Conservation (phyloP, 805 yeast species). For the Millerozyma miso region DNA sequence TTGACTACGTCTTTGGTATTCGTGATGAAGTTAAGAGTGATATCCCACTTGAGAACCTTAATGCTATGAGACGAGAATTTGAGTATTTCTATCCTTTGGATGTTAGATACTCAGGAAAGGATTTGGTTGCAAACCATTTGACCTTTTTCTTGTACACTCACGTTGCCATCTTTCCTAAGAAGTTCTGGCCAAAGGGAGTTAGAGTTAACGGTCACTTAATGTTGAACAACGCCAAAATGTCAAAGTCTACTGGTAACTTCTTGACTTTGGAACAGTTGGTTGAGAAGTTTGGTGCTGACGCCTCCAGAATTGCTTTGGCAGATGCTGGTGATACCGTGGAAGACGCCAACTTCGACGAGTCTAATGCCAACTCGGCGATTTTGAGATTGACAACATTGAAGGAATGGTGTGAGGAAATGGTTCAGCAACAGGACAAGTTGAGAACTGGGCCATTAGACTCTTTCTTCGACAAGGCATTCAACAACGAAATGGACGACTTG, state of each 20-base stretch:
- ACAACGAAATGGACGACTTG: conserved; percentile 85
- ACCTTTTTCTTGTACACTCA: conserved; percentile 93
- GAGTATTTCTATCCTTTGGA: conserved; percentile 97
- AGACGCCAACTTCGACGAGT: conserved; percentile 96
- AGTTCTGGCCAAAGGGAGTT: conserved; percentile 90
- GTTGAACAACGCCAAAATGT: conserved; percentile 96
- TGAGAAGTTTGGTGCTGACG: conserved; percentile 94
- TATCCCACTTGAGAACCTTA: conserved; percentile 64
- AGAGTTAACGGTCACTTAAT: conserved; percentile 94
- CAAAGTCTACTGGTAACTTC: conserved; percentile 96
- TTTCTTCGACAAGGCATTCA: conserved; percentile 86
- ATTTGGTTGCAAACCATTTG: conserved; percentile 93
- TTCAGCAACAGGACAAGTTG: conserved; percentile 47
- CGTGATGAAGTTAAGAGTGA: conserved; percentile 52
- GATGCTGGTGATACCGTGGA: conserved; percentile 98
- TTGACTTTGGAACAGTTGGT: conserved; percentile 82
- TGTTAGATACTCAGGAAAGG: conserved; percentile 90
- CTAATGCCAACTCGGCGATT: conserved; percentile 95
- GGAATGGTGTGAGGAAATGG: conserved; percentile 89
- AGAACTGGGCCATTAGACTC: conserved; percentile 45
- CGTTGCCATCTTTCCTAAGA: conserved; percentile 87
- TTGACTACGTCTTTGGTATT: conserved; percentile 83
- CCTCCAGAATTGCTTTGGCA: conserved; percentile 93
- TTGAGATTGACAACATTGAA: conserved; percentile 86
- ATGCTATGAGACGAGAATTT: conserved; percentile 83